These are phyloP conservation scores for Paecilomyces fulvus DNA, from an alignment of 2,329 filamentous ascomycete genomes.

Conservation along the genomic window DNA sequence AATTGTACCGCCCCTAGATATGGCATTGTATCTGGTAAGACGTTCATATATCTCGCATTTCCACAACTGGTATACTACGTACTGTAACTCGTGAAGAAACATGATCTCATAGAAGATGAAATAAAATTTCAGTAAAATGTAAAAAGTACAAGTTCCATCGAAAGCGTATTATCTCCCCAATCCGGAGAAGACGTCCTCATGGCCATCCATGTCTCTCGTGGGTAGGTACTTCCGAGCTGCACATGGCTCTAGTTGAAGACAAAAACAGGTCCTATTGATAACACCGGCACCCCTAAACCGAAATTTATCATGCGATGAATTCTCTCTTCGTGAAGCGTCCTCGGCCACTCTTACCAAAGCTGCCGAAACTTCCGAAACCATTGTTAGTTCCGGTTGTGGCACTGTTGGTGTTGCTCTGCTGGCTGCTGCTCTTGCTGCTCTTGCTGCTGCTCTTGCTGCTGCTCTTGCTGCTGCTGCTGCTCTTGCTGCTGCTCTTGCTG, in stretches of 20 bases:
- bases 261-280: not conserved
- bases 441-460: not conserved
- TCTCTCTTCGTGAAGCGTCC: slow-evolving; percentile 10
- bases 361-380: not conserved
- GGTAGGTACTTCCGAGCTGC: not conserved
- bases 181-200: not conserved
- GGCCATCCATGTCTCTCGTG: not conserved
- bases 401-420: not conserved
- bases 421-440: not conserved
- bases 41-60: no score
- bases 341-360: slow-evolving; percentile 3
- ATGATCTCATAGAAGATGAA: not conserved
- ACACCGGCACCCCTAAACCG: not conserved
- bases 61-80: not conserved
- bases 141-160: not conserved
- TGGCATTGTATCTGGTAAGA: no score
- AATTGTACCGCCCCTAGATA: not conserved
- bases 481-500: slow-evolving; percentile 1
- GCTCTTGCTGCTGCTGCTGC: not conserved
- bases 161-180: not conserved
- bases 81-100: not conserved
- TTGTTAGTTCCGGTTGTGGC: not conserved
- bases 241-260: not conserved
- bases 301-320: slow-evolving; percentile 7
- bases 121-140: not conserved